These are phyloP conservation scores for Metahyphopichia silvanorum DNA, from an alignment of 805 yeast genomes.

Conservation along the genomic window DNA sequence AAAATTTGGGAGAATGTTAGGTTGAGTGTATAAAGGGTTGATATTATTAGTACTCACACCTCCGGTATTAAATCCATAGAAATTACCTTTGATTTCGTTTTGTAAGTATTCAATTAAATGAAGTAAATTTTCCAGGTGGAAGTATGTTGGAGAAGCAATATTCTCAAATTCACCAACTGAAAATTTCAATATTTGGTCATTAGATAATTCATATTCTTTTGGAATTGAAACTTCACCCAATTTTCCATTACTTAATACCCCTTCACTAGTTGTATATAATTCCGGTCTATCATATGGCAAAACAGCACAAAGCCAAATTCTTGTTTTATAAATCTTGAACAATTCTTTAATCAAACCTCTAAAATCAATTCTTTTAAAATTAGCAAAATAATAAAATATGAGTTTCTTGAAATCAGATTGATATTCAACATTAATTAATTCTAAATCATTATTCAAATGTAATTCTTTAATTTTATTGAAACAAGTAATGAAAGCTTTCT, in stretches of 20 bases:
- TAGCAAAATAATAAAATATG: slow-evolving; percentile 45
- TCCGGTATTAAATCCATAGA: slow-evolving; percentile 35
- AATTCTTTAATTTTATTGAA: slow-evolving; percentile 44
- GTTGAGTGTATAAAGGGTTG: neutral
- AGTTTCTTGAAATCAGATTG: slow-evolving; percentile 44
- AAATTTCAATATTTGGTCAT: slow-evolving; percentile 40
- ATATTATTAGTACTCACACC: slow-evolving; percentile 1
- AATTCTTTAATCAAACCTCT: slow-evolving; percentile 42
- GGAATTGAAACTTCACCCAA: slow-evolving; percentile 19
- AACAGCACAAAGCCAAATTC: slow-evolving; percentile 48
- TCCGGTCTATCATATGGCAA: slow-evolving; percentile 38
- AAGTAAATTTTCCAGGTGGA: slow-evolving; percentile 49
- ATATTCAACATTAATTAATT: slow-evolving; percentile 41
- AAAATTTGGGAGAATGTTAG: slow-evolving; percentile 5
- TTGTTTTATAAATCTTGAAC: slow-evolving; percentile 44
- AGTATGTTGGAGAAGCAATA: slow-evolving; percentile 43
- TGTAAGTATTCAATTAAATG: slow-evolving; percentile 45
- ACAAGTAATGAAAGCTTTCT: slow-evolving; percentile 67
- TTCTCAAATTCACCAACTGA: slow-evolving; percentile 41
- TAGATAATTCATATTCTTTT: slow-evolving; percentile 34
- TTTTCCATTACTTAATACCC: slow-evolving; percentile 7
- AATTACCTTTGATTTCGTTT: slow-evolving; percentile 38
- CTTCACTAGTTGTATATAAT: slow-evolving; percentile 16
- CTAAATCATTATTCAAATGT: slow-evolving; percentile 44
- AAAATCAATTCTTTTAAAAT: slow-evolving; percentile 43